These are phyloP conservation scores for Arthrobotrys iridis DNA, from an alignment of 2,329 filamentous ascomycete species.

Conservation along the genomic window DNA sequence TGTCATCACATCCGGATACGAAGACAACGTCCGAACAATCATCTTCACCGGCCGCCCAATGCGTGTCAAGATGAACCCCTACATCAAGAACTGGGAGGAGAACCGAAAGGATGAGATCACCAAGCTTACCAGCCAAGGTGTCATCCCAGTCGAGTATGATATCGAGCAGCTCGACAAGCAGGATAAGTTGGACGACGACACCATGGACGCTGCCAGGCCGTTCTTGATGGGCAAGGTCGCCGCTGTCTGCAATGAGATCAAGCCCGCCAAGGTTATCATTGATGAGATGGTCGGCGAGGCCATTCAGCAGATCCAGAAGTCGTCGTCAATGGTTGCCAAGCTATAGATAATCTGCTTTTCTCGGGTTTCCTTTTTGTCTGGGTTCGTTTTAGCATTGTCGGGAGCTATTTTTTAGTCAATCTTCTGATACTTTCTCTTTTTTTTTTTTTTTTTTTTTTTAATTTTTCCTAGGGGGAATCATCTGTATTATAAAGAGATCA, in stretches of 20 bases:
- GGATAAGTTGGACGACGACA: conserved; percentile 78
- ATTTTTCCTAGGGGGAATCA: conserved; percentile 26
- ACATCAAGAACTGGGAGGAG: conserved; percentile 95
- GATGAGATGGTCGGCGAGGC: conserved; percentile 93
- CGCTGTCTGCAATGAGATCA: conserved; percentile 91
- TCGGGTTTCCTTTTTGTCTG: conserved; percentile 16
- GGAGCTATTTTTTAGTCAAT: conserved; percentile 48
- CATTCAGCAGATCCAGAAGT: conserved; percentile 68
- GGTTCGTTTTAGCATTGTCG: conserved; percentile 42
- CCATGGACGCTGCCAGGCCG: conserved; percentile 88
- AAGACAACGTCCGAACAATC: conserved; percentile 95
- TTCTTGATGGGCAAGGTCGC: conserved; percentile 97
- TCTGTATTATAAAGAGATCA: conserved; percentile 51
- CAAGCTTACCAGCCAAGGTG: conserved; percentile 85
- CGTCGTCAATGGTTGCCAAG: conserved; percentile 50
- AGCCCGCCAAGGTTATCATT: conserved; percentile 87
- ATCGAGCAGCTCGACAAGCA: conserved; percentile 76
- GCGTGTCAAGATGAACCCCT: conserved; percentile 90
- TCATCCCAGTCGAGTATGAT: conserved; percentile 93
- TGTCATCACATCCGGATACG: conserved; percentile 87
- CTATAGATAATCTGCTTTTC: conserved; percentile 30
- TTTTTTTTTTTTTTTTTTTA: conserved; percentile 8
- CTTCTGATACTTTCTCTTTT: conserved; percentile 3
- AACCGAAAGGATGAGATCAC: conserved; percentile 91
- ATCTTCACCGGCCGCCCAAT: conserved; percentile 98